Evolutionary conservation across 2,329 filamentous ascomycete species (phyloP), one percentile per base, ranked within the genome.

Genomic region (Acarospora socialis): DNA sequence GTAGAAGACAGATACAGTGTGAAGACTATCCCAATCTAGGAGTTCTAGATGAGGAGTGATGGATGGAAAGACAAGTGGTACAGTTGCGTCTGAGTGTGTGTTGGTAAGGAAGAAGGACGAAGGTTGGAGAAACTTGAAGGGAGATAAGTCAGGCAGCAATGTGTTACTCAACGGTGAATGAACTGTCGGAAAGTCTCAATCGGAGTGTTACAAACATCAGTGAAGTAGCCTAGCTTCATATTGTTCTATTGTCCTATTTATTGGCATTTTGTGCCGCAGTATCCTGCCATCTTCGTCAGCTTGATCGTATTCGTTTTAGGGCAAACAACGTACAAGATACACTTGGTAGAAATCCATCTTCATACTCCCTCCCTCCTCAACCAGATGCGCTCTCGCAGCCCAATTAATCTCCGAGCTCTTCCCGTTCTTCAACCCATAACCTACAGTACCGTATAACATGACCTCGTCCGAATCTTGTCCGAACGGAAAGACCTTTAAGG

Each of bases 321-420:
- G 23, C 23, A 25, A 25, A 5, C 8, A 15, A 15, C 23, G 6
- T 7, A 25, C 23, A n/a, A 25, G 23, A 10, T 25, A 25, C 16
- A 25, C 23, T 25, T 25, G 23, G 8, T 25, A 25, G 8, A 13
- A 25, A 15, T 25, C 23, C 23, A 25, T 25, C 23, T 25, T 25
- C 23, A n/a, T 13, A 7, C 16, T 15, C 8, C 12, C 23, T 6
- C 23, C 23, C 12, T 25, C 23, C 23, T 25, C 16, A 15, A 7
- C 7, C 16, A 25, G 6, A 10, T 25, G 5, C 23, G 23, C 23
- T 15, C 23, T 25, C 7, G 23, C 23, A n/a, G 23, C 23, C 23
- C 23, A 25, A 25, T 12, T 25, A 25, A 25, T 25, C 23, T 25
- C 23, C 12, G 12, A 13, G 8, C 23, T 25, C 23, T 25, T 25